Evolutionary conservation across 2,329 filamentous ascomycete species (phyloP), one percentile per base, ranked within the genome.

Genomic region (Penicillium sclerotiorum): DNA sequence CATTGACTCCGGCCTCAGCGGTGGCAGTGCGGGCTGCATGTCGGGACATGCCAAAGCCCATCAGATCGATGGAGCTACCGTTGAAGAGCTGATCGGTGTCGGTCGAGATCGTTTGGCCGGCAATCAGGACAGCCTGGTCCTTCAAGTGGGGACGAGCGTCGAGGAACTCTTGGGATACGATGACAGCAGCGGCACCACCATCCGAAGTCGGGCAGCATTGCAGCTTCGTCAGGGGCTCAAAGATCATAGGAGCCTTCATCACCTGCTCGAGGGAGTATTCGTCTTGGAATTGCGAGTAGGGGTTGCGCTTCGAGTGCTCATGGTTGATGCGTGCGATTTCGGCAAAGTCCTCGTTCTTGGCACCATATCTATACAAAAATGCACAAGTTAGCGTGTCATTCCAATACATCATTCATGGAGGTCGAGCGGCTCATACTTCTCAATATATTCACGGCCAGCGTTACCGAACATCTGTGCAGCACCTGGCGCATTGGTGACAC

Each of bases 141-240:
- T 85, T 86, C 51, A 96, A 83, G 62, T 95, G 85, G 1, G 92
- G 92, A 18, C 90, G 83, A 8, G 87, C 86, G 64, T 93, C 88
- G 47, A 97, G 83, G 80, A 96, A 97, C 40, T 80, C 82, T 73
- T 96, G 87, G 0, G 90, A 95, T 47, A 96, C 91, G 44, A 99
- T 77, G 25, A 97, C 86, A 12, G 89, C 90, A 1, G 94, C 91
- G 1, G 91, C 93, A 39, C 87, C 89, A 41, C 93, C 93, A 71
- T 97, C 94, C 0, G 90, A 95, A 1, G 93, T 97, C 1, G 94
- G 93, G 74, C 93, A 96, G 81, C 93, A 97, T 77, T 97, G 94
- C n/a, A 97, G 85, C 75, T 96, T 97, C 50, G 94, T 97, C 48
- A 97, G 81, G 13, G 93, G 93, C 57, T 84, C 84, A 74, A 90